Conservation (phyloP, 495 filamentous ascomycete genomes). For the Neurospora intermedia region DNA sequence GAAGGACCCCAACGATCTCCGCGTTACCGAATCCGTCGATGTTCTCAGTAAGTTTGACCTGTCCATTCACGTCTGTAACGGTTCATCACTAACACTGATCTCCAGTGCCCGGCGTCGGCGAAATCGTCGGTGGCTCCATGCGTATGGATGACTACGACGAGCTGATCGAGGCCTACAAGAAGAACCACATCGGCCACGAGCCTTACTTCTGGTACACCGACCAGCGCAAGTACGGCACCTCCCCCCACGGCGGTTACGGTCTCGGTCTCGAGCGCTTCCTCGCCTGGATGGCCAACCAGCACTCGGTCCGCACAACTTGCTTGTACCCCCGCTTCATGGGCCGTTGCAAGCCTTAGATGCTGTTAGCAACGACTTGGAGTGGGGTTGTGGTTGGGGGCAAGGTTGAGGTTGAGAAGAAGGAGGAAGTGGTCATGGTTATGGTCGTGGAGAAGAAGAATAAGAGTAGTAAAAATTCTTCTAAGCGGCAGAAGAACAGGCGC, state of each 20-base stretch:
- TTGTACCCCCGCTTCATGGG: conserved; percentile 93
- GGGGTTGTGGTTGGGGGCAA: not conserved
- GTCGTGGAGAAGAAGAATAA: not conserved
- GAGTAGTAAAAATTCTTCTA: too few species aligned
- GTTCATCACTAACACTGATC: too few species aligned
- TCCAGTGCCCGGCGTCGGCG: conserved; percentile 58
- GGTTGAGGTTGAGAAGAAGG: not conserved
- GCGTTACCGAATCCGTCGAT: conserved; percentile 96
- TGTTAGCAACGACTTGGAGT: not conserved
- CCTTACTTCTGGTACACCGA: conserved; percentile 99
- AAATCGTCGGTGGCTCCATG: conserved; percentile 96
- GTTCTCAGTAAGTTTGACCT: conserved; percentile 44
- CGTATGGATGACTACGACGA: conserved; percentile 91
- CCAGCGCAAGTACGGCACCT: conserved; percentile 94
- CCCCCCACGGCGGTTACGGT: conserved; percentile 91
- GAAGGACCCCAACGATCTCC: conserved; percentile 67
- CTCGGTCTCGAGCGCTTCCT: conserved; percentile 93
- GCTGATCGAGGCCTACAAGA: conserved; percentile 77
- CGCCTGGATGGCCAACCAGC: conserved; percentile 88
- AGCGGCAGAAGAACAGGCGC: not conserved
- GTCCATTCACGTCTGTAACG: not conserved
- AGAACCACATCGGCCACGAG: conserved; percentile 72
- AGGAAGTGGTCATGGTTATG: not conserved
- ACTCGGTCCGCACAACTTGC: conserved; percentile 80
- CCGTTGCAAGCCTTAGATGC: conserved; percentile 71